Evolutionary conservation across 2,329 filamentous ascomycete species (phyloP).

Genomic region (Fusarium beomiforme): DNA sequence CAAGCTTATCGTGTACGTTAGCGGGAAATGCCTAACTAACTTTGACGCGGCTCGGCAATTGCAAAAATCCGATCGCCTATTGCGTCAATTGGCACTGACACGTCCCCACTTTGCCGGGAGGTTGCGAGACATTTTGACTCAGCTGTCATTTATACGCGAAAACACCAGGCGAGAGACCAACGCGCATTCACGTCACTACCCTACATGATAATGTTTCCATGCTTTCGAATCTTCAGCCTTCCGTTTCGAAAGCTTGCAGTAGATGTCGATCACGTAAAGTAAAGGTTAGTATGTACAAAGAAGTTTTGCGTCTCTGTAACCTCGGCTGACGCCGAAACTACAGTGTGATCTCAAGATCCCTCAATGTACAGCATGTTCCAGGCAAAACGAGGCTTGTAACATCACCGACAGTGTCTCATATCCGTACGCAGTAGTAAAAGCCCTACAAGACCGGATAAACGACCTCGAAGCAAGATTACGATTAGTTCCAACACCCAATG

Average conservation of each 20-base stretch:
- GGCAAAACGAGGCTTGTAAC: not conserved
- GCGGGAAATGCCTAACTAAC: too few species aligned
- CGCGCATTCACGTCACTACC: fast-evolving
- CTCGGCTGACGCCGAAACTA: not conserved
- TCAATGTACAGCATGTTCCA: not conserved
- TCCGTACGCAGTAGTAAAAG: fast-evolving
- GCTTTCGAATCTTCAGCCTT: not conserved
- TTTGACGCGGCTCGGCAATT: not conserved
- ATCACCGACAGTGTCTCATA: not conserved
- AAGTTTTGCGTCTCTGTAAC: fast-evolving
- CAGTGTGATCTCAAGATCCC: slow-evolving; percentile 2
- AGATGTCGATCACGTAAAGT: slow-evolving; percentile 2
- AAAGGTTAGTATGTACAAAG: not conserved
- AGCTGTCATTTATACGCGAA: fast-evolving
- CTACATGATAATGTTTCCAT: not conserved
- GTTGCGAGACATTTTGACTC: not conserved
- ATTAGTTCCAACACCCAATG: not conserved
- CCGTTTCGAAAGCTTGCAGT: not conserved
- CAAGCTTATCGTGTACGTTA: too few species aligned
- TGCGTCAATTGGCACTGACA: not conserved
- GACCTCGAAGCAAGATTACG: not conserved
- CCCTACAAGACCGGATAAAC: not conserved
- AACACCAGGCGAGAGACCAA: too few species aligned
- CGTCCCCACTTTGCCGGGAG: not conserved
- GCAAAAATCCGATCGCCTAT: not conserved